Conservation (phyloP, 345 rosid genomes). For the Brassica rapa region DNA sequence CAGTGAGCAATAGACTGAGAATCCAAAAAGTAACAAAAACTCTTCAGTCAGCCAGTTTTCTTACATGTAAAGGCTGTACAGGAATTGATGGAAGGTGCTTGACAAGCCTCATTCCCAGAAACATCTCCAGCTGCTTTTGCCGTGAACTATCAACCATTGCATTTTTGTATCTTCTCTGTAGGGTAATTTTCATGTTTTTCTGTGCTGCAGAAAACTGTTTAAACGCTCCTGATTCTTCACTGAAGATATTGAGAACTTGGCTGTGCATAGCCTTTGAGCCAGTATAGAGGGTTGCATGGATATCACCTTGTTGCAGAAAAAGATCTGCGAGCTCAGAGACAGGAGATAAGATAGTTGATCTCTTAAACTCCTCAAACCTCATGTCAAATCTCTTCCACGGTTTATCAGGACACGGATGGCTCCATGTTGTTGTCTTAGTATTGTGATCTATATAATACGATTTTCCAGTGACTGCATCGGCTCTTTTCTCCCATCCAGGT, state of each 20-base stretch:
- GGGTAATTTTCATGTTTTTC: constrained; percentile 76
- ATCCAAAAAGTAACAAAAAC: constrained; percentile 15
- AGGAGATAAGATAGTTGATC: constrained; percentile 82
- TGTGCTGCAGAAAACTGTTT: constrained; percentile 93
- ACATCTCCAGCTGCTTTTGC: constrained; percentile 97
- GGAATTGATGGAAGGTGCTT: constrained; percentile 95
- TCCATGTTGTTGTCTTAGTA: constrained; percentile 91
- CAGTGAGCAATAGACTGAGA: constrained; percentile 15
- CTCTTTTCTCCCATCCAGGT: constrained; percentile 94
- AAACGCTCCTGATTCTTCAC: constrained; percentile 85
- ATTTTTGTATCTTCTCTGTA: constrained; percentile 93
- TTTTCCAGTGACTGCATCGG: constrained; percentile 92
- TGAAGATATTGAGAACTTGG: constrained; percentile 93
- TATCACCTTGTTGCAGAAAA: constrained; percentile 94
- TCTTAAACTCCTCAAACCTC: constrained; percentile 88
- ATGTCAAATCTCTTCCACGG: constrained; percentile 98
- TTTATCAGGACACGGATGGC: constrained; percentile 97
- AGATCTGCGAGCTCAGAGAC: constrained; percentile 92
- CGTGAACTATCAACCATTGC: constrained; percentile 90
- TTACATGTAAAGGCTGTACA: constrained; percentile 82
- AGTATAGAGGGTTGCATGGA: constrained; percentile 96
- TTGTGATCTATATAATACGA: constrained; percentile 88
- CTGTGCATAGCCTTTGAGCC: constrained; percentile 99
- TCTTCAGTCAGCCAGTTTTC: constrained; percentile 20
- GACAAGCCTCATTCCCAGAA: constrained; percentile 90